These are phyloP conservation scores for Lactifluus hygrophoroides DNA, from an alignment of 768 basidiomycete genomes.

Conservation along the genomic window DNA sequence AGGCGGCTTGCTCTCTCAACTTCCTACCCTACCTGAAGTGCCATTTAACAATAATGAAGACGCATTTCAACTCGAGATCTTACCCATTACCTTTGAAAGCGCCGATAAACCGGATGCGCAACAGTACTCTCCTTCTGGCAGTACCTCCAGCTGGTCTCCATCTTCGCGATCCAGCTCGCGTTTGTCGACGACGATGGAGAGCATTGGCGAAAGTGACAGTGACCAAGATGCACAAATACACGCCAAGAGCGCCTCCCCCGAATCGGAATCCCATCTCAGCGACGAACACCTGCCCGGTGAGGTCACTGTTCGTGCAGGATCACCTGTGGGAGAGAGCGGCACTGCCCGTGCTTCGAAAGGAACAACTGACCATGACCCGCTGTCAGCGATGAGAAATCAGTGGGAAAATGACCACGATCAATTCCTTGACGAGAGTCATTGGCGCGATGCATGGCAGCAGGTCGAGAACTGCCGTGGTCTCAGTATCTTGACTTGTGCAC, in stretches of 20 bases:
- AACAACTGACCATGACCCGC: neutral
- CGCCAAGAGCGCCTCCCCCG: neutral
- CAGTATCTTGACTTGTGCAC: slow-evolving; percentile 19
- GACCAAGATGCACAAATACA: slow-evolving; percentile 6
- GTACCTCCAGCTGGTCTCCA: slow-evolving; percentile 17
- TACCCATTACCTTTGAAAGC: slow-evolving; percentile 8
- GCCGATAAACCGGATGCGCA: neutral
- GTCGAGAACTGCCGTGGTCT: slow-evolving; percentile 17
- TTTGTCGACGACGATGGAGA: slow-evolving; percentile 18
- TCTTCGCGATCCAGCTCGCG: slow-evolving; percentile 16
- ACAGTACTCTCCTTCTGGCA: slow-evolving; percentile 4
- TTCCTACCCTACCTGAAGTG: slow-evolving; percentile 11
- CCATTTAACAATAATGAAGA: slow-evolving; percentile 10
- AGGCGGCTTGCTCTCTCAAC: slow-evolving; percentile 2
- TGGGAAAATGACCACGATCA: slow-evolving; percentile 9
- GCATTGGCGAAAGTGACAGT: slow-evolving; percentile 17
- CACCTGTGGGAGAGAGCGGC: slow-evolving; percentile 11
- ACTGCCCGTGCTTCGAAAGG: slow-evolving; percentile 1
- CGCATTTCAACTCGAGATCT: slow-evolving; percentile 18
- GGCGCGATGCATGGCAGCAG: slow-evolving; percentile 4
- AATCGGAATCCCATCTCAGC: neutral
- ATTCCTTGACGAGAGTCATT: neutral
- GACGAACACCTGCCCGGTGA: slow-evolving; percentile 6
- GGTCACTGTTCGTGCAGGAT: slow-evolving; percentile 18
- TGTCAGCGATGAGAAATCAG: slow-evolving; percentile 1